A percentile compares a stretch with the other conserved stretches of the same genome.
Evolutionary conservation across 208 protist species (phyloP).

Genomic region (Acanthamoeba divionensis): DNA sequence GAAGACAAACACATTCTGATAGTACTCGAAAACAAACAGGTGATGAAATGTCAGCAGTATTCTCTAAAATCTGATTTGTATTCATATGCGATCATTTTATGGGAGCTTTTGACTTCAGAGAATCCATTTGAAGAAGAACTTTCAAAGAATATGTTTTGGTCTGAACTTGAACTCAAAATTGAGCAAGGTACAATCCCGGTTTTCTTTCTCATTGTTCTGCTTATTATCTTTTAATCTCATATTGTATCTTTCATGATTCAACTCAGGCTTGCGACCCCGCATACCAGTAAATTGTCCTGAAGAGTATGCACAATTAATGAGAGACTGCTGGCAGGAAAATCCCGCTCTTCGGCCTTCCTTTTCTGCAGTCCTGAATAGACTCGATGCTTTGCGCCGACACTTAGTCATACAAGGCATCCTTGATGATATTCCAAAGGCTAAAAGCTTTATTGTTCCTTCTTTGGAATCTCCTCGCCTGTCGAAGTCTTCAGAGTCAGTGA

Average conservation of each 20-base stretch:
- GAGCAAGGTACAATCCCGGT: background rate
- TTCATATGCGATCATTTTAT: slow-evolving; percentile 25
- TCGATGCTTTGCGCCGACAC: background rate
- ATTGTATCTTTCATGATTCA: background rate
- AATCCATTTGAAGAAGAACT: background rate
- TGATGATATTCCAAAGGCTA: background rate
- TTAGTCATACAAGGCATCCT: background rate
- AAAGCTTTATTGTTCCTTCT: background rate
- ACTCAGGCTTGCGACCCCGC: background rate
- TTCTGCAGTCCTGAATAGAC: background rate
- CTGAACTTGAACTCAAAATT: slow-evolving; percentile 23
- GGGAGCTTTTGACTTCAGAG: slow-evolving; percentile 6
- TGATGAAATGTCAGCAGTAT: background rate
- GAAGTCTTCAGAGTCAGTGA: background rate
- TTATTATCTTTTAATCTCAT: background rate
- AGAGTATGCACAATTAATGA: background rate
- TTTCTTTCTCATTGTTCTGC: background rate
- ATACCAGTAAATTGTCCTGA: background rate
- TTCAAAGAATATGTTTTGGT: slow-evolving; percentile 7
- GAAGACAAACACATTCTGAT: background rate
- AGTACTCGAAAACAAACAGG: background rate
- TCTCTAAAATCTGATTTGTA: slow-evolving; percentile 31
- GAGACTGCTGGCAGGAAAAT: slow-evolving; percentile 21
- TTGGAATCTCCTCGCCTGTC: background rate
- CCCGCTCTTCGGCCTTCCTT: background rate